phyloP scores from a whole-genome alignment of 2,329 filamentous ascomycete genomes.

The Trichoderma atrobrunneum region DNA sequence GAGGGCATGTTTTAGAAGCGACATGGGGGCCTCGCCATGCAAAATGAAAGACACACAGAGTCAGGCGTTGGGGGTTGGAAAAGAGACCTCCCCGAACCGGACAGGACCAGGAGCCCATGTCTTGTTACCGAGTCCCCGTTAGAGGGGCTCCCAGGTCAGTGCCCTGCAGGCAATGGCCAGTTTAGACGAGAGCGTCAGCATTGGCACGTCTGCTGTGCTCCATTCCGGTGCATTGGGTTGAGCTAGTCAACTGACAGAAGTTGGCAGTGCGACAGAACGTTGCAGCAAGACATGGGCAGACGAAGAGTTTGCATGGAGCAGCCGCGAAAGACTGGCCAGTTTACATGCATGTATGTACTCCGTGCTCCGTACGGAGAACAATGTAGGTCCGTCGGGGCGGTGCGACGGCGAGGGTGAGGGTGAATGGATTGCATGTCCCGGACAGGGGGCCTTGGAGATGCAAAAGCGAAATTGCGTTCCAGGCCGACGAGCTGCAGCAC shows the following conservation, averaged over 20 bases:
- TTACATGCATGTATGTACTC: background rate
- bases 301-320: constrained; percentile 1
- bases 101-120: background rate
- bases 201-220: constrained; percentile 5
- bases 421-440: constrained; percentile 1
- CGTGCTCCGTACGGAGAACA: background rate
- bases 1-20: background rate
- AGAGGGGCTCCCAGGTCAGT: background rate
- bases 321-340: background rate
- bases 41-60: background rate
- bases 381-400: background rate
- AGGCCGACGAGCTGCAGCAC: background rate
- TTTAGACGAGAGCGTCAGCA: constrained; percentile 1
- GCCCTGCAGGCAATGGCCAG: background rate
- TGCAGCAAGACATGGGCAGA: background rate
- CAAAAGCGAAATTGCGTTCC: constrained; percentile 14
- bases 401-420: constrained; percentile 1
- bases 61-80: background rate
- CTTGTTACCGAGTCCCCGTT: background rate
- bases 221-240: constrained; percentile 10
- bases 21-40: background rate
- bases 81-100: background rate
- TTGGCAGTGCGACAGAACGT: constrained; percentile 4
- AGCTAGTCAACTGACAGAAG: constrained; percentile 5
- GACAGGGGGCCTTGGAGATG: constrained; percentile 1